phyloP scores from a whole-genome alignment of 441 rosid genomes.

The Flueggea neowawraea region DNA sequence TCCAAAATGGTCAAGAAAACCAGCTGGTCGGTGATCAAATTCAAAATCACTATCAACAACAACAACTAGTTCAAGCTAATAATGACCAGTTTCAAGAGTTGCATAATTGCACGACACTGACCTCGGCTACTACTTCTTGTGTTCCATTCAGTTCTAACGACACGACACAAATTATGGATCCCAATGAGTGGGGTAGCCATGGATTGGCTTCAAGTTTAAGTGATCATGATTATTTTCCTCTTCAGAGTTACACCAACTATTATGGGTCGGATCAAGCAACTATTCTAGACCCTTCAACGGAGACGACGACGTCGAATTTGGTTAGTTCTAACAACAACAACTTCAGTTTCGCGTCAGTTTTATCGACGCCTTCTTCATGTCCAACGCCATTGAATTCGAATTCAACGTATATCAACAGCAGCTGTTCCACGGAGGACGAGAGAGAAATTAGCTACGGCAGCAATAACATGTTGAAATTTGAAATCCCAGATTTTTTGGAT shows the following conservation, averaged over 20 bases:
- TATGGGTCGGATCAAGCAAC: slow-evolving; percentile 17
- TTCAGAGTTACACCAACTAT: slow-evolving; percentile 20
- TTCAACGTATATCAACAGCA: slow-evolving; percentile 48
- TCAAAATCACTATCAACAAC: slow-evolving; percentile 25
- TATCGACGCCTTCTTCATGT: slow-evolving; percentile 65
- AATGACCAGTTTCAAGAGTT: slow-evolving; percentile 28
- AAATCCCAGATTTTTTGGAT: slow-evolving; percentile 49
- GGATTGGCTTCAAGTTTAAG: too few species aligned
- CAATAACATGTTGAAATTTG: slow-evolving; percentile 44
- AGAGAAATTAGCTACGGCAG: slow-evolving; percentile 62
- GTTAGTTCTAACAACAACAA: slow-evolving; percentile 19
- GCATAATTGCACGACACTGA: slow-evolving; percentile 24
- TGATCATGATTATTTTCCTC: slow-evolving; percentile 19
- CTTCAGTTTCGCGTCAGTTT: slow-evolving; percentile 46
- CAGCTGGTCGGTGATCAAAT: slow-evolving; percentile 22
- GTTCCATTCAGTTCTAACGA: slow-evolving; percentile 27
- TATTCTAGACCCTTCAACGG: slow-evolving; percentile 25
- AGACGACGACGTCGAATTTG: slow-evolving; percentile 5
- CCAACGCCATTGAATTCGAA: slow-evolving; percentile 63
- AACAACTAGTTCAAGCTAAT: slow-evolving; percentile 16
- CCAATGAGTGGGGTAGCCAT: too few species aligned
- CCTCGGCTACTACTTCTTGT: slow-evolving; percentile 10
- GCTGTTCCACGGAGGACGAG: slow-evolving; percentile 57
- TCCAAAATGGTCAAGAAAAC: slow-evolving; percentile 34
- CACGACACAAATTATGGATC: too few species aligned